Percentiles rank a stretch among this genome's conserved stretches.
These are phyloP conservation scores for Beauveria scarabaeidicola DNA, from an alignment of 2,329 filamentous ascomycete genomes.

Conservation along the genomic window DNA sequence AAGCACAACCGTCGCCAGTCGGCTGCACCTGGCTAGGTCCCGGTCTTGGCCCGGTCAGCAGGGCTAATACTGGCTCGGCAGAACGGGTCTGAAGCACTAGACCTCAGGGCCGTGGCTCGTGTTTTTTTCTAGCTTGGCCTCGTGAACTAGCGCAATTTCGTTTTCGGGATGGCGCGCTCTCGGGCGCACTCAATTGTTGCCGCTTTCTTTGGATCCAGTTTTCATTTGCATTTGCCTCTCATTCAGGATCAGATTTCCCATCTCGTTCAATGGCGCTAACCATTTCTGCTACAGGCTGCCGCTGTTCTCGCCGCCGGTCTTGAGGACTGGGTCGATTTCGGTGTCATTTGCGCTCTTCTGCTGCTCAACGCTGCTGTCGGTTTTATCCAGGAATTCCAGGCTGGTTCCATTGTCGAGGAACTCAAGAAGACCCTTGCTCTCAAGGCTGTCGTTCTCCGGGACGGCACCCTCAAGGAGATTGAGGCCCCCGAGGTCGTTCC, in stretches of 20 bases:
- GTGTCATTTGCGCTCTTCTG: conserved; percentile 77
- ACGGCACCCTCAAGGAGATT: conserved; percentile 65
- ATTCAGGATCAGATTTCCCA: not conserved
- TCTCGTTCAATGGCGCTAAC: conserved; percentile 18
- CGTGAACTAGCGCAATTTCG: conserved; percentile 2
- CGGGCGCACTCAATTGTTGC: not conserved
- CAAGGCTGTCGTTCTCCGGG: conserved; percentile 79
- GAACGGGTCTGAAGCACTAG: not conserved
- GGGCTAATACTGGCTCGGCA: not conserved
- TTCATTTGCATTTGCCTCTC: not conserved
- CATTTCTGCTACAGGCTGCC: conserved; percentile 43
- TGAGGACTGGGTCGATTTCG: conserved; percentile 86
- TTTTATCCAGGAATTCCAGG: conserved; percentile 85
- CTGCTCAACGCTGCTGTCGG: conserved; percentile 78
- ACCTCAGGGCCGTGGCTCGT: not conserved
- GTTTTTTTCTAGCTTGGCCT: not conserved
- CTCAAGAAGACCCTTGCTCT: conserved; percentile 84
- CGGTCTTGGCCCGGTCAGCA: not conserved
- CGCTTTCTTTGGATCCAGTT: conserved; percentile 2
- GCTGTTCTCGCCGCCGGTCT: conserved; percentile 76
- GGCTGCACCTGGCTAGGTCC: not conserved
- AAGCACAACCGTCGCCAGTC: not conserved
- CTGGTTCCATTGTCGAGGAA: conserved; percentile 82
- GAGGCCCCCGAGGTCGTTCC: conserved; percentile 79
- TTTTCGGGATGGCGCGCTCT: conserved; percentile 4